phyloP scores from a whole-genome alignment of 1,284 basidiomycete genomes.

The Coniferiporia weirii region DNA sequence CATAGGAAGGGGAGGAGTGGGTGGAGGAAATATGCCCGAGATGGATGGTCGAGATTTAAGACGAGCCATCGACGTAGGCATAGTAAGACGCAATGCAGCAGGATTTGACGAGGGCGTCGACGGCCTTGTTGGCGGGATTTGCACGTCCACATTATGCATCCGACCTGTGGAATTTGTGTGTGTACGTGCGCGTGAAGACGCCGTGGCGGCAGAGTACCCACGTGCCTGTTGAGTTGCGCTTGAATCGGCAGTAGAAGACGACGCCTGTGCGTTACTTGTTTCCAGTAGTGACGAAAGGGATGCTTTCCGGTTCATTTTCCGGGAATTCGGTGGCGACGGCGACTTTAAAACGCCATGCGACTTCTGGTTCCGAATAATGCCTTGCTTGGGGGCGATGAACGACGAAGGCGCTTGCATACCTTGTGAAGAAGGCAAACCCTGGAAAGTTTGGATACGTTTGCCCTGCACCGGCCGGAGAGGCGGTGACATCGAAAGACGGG shows the following conservation, averaged over 20 bases:
- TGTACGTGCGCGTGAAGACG: conserved; percentile 69
- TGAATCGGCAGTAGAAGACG: conserved; percentile 44
- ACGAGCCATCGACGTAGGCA: conserved; percentile 70
- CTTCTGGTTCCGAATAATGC: conserved; percentile 71
- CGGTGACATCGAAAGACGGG: conserved; percentile 48
- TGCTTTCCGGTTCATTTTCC: conserved; percentile 65
- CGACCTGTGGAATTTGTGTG: conserved; percentile 60
- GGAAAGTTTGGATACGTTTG: conserved; percentile 53
- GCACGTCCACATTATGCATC: conserved; percentile 52
- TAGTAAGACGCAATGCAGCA: conserved; percentile 72
- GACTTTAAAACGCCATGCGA: conserved; percentile 75
- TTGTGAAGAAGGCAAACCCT: conserved; percentile 42
- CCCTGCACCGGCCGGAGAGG: conserved; percentile 40
- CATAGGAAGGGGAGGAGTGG: conserved; percentile 23
- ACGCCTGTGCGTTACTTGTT: conserved; percentile 44
- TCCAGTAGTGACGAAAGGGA: conserved; percentile 71
- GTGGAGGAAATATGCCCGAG: conserved; percentile 58
- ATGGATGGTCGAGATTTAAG: conserved; percentile 69
- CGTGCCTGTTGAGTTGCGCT: conserved; percentile 33
- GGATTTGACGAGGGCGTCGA: conserved; percentile 73
- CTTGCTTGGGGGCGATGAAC: conserved; percentile 61
- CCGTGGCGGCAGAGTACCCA: conserved; percentile 71
- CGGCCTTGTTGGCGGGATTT: conserved; percentile 69
- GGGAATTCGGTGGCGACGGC: conserved; percentile 51
- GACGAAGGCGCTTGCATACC: conserved; percentile 30